Evolutionary conservation across 768 basidiomycete genomes (phyloP), one percentile per base, ranked within the genome.

Genomic region (Favolaschia claudopus): DNA sequence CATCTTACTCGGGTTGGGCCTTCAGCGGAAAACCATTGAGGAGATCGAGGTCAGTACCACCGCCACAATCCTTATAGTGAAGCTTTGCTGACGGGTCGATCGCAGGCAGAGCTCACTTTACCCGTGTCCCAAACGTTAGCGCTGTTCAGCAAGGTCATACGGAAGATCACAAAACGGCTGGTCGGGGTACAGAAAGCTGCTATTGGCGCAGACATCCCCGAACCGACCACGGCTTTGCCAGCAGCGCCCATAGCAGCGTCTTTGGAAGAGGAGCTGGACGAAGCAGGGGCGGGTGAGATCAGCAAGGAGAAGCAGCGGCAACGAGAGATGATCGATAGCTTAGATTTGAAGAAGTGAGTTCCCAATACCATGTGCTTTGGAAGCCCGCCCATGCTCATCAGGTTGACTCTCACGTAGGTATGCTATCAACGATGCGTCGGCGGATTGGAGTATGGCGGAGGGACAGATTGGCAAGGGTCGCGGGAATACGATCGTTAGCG

Each of bases 11-110:
- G 93, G 93, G 0, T 79, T 98, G 40, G 95, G 96, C 1, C 73
- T 96, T 46, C 96, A 99, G 74, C 81, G 92, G 37, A 98, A 98
- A 74, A 77, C 84, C 1, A 84, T 98, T 32, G 96, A 99, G 70
- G 92, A 92, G 31, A 81, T 96, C 20, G 95, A 96, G 83, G 92
- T 90, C 61, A 55, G 84, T 39, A 34, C 10, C 51, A 38, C 27
- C 31, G 14, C 3, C 13, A 32, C 34, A 22, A 54, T 22, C 12
- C 14, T 40, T 36, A 6, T 10, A 1, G n/a, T 1, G 39, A 46
- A 29, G 5, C 27, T 15, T 40, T 53, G 48, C n/a, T 44, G 8
- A 58, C n/a, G 17, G 34, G 44, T 33, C 36, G 57, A 42, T 22
- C 58, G 37, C 66, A 95, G 92, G 72, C 78, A 20, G 95, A 98